These are phyloP conservation scores for Backusella mclennaniae DNA, from an alignment of 192 early-diverging fungal genomes.

Conservation along the genomic window DNA sequence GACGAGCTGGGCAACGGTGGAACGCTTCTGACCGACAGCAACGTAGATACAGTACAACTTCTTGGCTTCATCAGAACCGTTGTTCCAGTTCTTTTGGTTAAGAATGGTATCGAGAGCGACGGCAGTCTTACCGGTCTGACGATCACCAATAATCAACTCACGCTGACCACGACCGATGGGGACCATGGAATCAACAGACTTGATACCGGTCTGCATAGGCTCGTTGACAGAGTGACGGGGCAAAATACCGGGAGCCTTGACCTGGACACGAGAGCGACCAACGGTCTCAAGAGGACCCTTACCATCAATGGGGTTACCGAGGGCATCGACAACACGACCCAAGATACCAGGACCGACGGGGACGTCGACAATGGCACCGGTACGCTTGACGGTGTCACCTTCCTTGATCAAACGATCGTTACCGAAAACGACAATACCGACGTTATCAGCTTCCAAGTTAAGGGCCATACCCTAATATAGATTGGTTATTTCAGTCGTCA, in stretches of 20 bases:
- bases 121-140: slow-evolving; percentile 99
- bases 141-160: slow-evolving; percentile 99
- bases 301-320: slow-evolving; percentile 99
- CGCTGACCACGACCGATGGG: slow-evolving; percentile 99
- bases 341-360: slow-evolving; percentile 88
- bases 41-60: slow-evolving; percentile 99
- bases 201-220: slow-evolving; percentile 99
- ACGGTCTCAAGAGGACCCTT: slow-evolving; percentile 93
- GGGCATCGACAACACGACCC: slow-evolving; percentile 97
- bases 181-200: slow-evolving; percentile 99
- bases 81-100: slow-evolving; percentile 99
- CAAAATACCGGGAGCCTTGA: slow-evolving; percentile 99
- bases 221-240: slow-evolving; percentile 98
- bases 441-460: slow-evolving; percentile 99
- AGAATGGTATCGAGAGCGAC: slow-evolving; percentile 98
- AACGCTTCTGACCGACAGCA: slow-evolving; percentile 98
- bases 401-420: slow-evolving; percentile 99
- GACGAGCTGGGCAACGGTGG: slow-evolving; percentile 98
- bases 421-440: slow-evolving; percentile 99
- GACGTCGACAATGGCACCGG: slow-evolving; percentile 97
- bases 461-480: slow-evolving; percentile 91
- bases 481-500: neutral
- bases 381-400: slow-evolving; percentile 99
- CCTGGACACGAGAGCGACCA: slow-evolving; percentile 89
- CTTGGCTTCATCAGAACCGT: slow-evolving; percentile 90